A percentile compares a stretch with the other conserved stretches of the same genome.
These are phyloP conservation scores for Gastrodia elata DNA, from an alignment of 106 monocot genomes.

Conservation along the genomic window DNA sequence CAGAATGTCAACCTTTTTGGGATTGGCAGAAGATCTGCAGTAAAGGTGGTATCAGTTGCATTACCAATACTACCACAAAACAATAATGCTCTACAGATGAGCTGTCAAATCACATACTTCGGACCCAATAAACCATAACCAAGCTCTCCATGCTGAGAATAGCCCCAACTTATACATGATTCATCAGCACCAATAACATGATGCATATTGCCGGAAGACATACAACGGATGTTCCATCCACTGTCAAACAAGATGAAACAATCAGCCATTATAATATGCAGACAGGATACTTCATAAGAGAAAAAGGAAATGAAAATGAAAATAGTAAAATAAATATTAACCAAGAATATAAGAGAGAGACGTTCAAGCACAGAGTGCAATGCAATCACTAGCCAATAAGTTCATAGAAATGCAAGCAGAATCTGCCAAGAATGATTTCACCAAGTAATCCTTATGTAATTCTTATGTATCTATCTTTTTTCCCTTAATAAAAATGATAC, in stretches of 20 bases:
- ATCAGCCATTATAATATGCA: not conserved
- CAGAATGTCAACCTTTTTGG: constrained; percentile 89
- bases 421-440: not conserved
- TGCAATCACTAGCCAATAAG: not conserved
- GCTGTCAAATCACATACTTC: constrained; percentile 36
- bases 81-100: not conserved
- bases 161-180: constrained; percentile 95
- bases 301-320: not conserved
- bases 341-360: not conserved
- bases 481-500: no score
- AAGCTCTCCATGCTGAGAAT: constrained; percentile 73
- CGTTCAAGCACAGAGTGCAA: not conserved
- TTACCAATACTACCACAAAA: not conserved
- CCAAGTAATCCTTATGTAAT: no score
- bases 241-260: constrained; percentile 26
- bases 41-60: constrained; percentile 1
- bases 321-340: not conserved
- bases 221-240: constrained; percentile 98
- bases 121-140: constrained; percentile 82
- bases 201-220: constrained; percentile 96
- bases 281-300: no score
- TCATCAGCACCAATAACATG: constrained; percentile 94
- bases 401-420: not conserved
- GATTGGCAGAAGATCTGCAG: constrained; percentile 80
- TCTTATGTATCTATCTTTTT: no score